Evolutionary conservation across 345 rosid genomes (phyloP), one percentile per base, ranked within the genome.

Genomic region (Trapa incisa): DNA sequence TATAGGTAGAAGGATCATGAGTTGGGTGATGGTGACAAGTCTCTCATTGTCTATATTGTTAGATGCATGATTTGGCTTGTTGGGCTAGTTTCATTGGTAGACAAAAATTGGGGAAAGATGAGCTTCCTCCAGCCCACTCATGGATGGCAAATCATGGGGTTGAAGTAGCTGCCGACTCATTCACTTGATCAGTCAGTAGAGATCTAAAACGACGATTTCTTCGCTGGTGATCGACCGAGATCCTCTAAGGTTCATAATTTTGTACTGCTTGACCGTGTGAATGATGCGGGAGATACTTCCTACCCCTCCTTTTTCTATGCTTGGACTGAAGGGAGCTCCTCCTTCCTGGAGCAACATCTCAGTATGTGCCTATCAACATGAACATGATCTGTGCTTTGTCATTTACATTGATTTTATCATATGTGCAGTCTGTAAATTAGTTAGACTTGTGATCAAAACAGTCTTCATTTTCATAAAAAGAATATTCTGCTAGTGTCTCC

Each of bases 271-370:
- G 96, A 62, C 75, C 87, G 96, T 77, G 80, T 89, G 96, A 89
- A 89, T 89, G 96, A 89, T 84, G 88, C 93, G 93, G 93, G 93
- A 89, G 96, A 85, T 81, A 77, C 65, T 81, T 76, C 84, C 65
- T 6, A 82, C 73, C 80, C 86, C 75, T 83, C 79, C 85, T 77
- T 79, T 78, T 76, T 85, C 96, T 77, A 74, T 84, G 96, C 82
- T 89, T 89, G 96, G 96, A 89, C 96, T 89, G 96, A 89, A 89
- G 96, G 96, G 96, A 89, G 89, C 96, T 89, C 96, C 96, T 82
- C 83, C 8, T 50, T 43, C 84, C 67, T 70, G 78, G 74, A 22
- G 29, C 29, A 22, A 22, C 29, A 22, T 22, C 29, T 22, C 29
- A 22, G 29, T 22, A 22, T 22, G 29, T 22, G 29, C 29, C 29